These are phyloP conservation scores for Metschnikowia similis DNA, from an alignment of 805 yeast genomes.

Conservation along the genomic window DNA sequence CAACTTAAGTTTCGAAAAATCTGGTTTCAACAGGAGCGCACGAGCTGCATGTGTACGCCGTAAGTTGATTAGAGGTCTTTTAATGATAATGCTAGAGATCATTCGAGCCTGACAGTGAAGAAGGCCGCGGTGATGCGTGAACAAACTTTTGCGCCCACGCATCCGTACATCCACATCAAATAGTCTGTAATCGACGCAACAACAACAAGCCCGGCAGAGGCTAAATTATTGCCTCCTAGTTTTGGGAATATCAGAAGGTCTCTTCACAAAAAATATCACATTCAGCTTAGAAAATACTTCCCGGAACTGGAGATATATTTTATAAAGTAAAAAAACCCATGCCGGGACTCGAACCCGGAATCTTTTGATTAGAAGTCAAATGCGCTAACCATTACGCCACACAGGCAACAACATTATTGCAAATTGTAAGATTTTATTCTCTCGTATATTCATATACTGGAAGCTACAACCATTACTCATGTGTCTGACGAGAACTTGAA, in stretches of 20 bases:
- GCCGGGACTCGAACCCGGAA: conserved; percentile 20
- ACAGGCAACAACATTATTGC: conserved; percentile 5
- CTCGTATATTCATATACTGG: too few relatives aligned
- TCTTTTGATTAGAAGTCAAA: conserved; percentile 18
- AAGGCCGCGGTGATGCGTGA: background rate
- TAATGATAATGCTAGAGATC: conserved; percentile 9
- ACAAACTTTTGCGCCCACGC: conserved; percentile 1
- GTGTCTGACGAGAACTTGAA: too few relatives aligned
- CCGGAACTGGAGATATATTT: too few relatives aligned
- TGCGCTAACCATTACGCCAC: conserved; percentile 19
- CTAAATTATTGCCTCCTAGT: too few relatives aligned
- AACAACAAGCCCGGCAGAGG: background rate
- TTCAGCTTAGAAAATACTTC: too few relatives aligned
- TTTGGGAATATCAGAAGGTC: too few relatives aligned
- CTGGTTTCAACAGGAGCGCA: conserved; percentile 32
- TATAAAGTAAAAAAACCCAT: conserved; percentile 10
- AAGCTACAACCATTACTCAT: too few relatives aligned
- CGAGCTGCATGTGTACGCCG: conserved; percentile 7
- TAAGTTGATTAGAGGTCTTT: conserved; percentile 9
- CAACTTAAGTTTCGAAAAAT: conserved; percentile 45
- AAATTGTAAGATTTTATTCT: background rate
- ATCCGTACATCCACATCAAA: background rate
- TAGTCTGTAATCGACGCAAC: too few relatives aligned
- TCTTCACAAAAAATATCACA: too few relatives aligned
- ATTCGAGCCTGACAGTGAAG: conserved; percentile 1